These are phyloP conservation scores for Ceratorhiza oryzae-sativae DNA, from an alignment of 1,284 basidiomycete genomes.

Conservation along the genomic window DNA sequence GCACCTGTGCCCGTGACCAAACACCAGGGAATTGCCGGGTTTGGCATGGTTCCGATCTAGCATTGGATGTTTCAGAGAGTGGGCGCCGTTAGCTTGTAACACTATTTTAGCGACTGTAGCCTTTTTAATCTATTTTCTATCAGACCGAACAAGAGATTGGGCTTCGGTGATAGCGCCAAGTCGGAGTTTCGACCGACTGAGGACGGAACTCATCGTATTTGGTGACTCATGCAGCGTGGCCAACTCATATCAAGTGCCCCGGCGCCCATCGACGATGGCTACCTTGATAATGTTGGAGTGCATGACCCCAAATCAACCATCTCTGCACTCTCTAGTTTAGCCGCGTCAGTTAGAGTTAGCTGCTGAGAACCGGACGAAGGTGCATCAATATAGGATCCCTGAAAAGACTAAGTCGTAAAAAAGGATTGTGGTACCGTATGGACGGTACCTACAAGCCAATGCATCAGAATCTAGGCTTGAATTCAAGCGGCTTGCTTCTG, in stretches of 20 bases:
- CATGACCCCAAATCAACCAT: background rate
- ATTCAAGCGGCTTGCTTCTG: constrained; percentile 17
- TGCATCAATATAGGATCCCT: background rate
- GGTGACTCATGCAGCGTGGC: constrained; percentile 18
- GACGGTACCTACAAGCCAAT: background rate
- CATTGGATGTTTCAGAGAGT: constrained; percentile 29
- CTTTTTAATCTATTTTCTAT: constrained; percentile 22
- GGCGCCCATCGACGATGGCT: constrained; percentile 12
- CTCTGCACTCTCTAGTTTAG: background rate
- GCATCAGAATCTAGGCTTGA: constrained; percentile 8
- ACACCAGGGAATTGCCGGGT: background rate
- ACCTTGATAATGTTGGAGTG: constrained; percentile 10
- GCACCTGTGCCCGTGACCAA: background rate
- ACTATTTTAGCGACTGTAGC: constrained; percentile 7
- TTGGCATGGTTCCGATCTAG: background rate
- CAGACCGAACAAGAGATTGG: background rate
- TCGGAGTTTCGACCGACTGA: constrained; percentile 22
- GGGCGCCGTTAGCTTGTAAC: constrained; percentile 20
- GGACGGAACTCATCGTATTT: background rate
- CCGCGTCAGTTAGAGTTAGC: background rate
- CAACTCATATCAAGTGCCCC: constrained; percentile 1
- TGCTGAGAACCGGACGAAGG: background rate
- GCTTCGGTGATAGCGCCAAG: constrained; percentile 1
- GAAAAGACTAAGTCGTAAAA: background rate
- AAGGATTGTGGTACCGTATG: background rate